Conservation (phyloP, 2,329 filamentous ascomycete species). For the Diaporthe helianthi region DNA sequence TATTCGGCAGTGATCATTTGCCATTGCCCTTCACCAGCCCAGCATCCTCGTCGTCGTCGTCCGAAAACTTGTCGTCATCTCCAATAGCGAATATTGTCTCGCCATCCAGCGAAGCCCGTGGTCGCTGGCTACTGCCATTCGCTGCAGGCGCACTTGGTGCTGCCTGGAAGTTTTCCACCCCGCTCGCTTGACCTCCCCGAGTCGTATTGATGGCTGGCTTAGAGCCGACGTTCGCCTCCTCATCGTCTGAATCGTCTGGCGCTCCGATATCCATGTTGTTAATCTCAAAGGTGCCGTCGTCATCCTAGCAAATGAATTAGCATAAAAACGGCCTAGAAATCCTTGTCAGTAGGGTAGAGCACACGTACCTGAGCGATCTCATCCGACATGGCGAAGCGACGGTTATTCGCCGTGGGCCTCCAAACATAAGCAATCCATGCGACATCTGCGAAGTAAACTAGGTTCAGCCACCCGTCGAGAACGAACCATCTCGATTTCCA, state of each 20-base stretch:
- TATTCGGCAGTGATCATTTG: conserved; percentile 37
- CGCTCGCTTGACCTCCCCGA: conserved; percentile 31
- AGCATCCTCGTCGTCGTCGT: conserved; percentile 56
- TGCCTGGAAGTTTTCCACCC: conserved; percentile 27
- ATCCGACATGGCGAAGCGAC: conserved; percentile 97
- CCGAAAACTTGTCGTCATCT: conserved; percentile 85
- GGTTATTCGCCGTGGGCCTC: conserved; percentile 95
- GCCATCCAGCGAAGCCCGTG: conserved; percentile 71
- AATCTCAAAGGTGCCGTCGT: conserved; percentile 94
- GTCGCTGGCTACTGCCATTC: conserved; percentile 39
- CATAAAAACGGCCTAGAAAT: not conserved
- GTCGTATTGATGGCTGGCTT: conserved; percentile 38
- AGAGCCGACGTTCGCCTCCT: conserved; percentile 60
- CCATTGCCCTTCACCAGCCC: conserved; percentile 58
- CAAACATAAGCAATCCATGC: conserved; percentile 94
- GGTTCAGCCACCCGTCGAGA: conserved; percentile 94
- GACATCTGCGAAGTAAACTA: conserved; percentile 95
- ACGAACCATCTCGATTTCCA: conserved; percentile 99
- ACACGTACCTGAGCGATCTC: conserved; percentile 71
- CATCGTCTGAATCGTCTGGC: conserved; percentile 67
- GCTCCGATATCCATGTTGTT: conserved; percentile 91
- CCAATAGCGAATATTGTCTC: conserved; percentile 97
- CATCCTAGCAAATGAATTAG: conserved; percentile 71
- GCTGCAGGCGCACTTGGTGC: conserved; percentile 31
- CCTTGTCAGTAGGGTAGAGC: not conserved